Base-by-base conservation (phyloP, 73 alveolate genomes). In the Paramecium tetraurelia region DNA sequence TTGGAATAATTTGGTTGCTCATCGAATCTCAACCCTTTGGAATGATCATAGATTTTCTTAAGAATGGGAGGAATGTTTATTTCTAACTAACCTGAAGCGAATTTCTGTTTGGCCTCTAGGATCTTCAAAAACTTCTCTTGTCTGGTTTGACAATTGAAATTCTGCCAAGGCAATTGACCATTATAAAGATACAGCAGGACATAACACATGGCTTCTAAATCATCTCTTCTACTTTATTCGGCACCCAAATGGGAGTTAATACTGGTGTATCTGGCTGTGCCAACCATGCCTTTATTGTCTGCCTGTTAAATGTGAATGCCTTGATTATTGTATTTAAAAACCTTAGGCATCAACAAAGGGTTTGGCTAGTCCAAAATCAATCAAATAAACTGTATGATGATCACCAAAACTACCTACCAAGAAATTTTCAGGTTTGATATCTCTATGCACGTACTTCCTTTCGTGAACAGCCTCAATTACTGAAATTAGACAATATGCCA, bases 401-500 rank as follows among this genome's bases (percentile, higher is more conserved):
- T 86, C 89, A 2, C 95, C 94, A 43, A 41, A 72, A 59, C 92
- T 63, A 21, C 95, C 95, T 7, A 92, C 89, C 11, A 92, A 77
- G 83, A 92, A 92, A 70, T 92, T 92, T 41, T 92, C 95, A 4
- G 95, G 95, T 33, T 92, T 92, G 12, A 92, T 92, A 63, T 92
- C 95, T 48, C 95, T n/a, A 88, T 92, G 95, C 4, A 92, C 63
- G 38, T 80, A 92, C n/a, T 88, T 88, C 18, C 87, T 59, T 40
- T 57, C 71, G 38, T 92, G 95, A 58, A 86, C 75, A 12, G 58
- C 59, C 57, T 92, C 95, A 35, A 92, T 38, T 4, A 80, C 92
- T 12, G 24, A 48, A 11, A 92, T 88, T 44, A 84, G 50, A 50
- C 75, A 50, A 71, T 70, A 44, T 27, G 94, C 95, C 27, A 92